Base-by-base conservation (phyloP, 345 rosid genomes). In the Punica granatum region DNA sequence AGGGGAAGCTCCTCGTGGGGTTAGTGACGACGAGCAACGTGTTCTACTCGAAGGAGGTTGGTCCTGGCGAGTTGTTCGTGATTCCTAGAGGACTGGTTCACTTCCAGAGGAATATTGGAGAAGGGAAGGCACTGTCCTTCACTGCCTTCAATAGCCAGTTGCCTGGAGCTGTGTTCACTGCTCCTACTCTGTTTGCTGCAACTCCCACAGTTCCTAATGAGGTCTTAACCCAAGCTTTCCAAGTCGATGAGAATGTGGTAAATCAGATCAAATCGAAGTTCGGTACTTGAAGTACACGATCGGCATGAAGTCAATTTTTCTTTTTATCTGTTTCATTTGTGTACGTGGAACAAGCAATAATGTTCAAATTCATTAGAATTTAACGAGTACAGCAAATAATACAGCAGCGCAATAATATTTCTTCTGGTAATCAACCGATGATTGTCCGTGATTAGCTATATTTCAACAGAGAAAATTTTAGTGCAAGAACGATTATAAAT, bases 111-210 rank as follows among this genome's bases (percentile, higher is more conserved):
- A 37, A 37, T 11, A 37, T 37, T 7, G 96, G 96, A 9, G 54
- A 77, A 69, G 81, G 64, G 15, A 84, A 82, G 63, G 94, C 90
- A n/a, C 81, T 80, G 15, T 31, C 83, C 72, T 66, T 80, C 73
- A 83, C 95, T 1, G 80, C 92, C 51, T 89, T 92, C 79, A 89
- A 89, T 70, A 92, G 96, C 51, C 90, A 83, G 46, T 67, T 82
- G 61, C 90, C 92, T 1, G 91, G 95, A 0, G 43, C 72, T 1
- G 87, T 12, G 31, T 21, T 84, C 28, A 34, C 69, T 44, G 61
- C 37, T 3, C 53, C 16, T 6, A 75, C 70, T 35, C 74, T 85
- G 18, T 88, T 92, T 60, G 85, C 78, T 23, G 74, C 90, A 11
- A 62, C 41, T 46, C 2, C 94, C 92, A 43, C 23, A 75, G 21